Conservation (phyloP, 2,329 filamentous ascomycete species). For the Onygenales sp. region DNA sequence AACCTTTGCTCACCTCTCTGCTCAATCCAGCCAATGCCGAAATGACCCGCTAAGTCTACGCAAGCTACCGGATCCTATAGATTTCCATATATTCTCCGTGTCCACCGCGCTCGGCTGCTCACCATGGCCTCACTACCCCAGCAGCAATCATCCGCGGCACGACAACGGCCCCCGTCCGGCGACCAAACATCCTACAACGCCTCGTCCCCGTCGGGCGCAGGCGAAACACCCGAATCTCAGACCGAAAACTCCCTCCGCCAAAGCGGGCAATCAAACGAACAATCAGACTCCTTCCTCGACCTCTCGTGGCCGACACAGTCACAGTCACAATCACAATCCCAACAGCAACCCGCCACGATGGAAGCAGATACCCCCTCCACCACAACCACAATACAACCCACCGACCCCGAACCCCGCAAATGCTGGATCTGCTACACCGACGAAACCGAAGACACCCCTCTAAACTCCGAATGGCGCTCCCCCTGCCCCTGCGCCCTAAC, state of each 20-base stretch:
- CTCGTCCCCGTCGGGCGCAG: slow-evolving; percentile 12
- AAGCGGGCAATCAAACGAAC: slow-evolving; percentile 15
- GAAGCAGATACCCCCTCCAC: background rate
- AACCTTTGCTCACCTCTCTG: too few species aligned
- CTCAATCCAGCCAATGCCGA: too few species aligned
- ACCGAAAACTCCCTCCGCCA: background rate
- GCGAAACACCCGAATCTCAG: slow-evolving; percentile 2
- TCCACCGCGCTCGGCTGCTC: background rate
- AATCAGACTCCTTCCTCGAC: slow-evolving; percentile 5
- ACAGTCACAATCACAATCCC: slow-evolving; percentile 7
- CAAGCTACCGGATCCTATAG: background rate
- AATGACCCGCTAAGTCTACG: too few species aligned
- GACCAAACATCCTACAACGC: slow-evolving; percentile 11
- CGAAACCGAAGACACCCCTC: slow-evolving; percentile 52
- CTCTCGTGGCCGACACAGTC: background rate
- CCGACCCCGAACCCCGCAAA: slow-evolving; percentile 35
- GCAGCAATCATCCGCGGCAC: slow-evolving; percentile 20
- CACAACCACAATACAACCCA: slow-evolving; percentile 2
- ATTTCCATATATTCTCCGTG: background rate
- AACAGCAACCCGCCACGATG: slow-evolving; percentile 4
- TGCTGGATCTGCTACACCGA: slow-evolving; percentile 65
- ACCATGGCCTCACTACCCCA: slow-evolving; percentile 27
- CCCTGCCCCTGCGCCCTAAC: slow-evolving; percentile 86
- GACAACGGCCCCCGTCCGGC: slow-evolving; percentile 15
- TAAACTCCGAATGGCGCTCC: slow-evolving; percentile 63